Evolutionary conservation across 768 basidiomycete species (phyloP).

Genomic region (Boletus rubropictus): DNA sequence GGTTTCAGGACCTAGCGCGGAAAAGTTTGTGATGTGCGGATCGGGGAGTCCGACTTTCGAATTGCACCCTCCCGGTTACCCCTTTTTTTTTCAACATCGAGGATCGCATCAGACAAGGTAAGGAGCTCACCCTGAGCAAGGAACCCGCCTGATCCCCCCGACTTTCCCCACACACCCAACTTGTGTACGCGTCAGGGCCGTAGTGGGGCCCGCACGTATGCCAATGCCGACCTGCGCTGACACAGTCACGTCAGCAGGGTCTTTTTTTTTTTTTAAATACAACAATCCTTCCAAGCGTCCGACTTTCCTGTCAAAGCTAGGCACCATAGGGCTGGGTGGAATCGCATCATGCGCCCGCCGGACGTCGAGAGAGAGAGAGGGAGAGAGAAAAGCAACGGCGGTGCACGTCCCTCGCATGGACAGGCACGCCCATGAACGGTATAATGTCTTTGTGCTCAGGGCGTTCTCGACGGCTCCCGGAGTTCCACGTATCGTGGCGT

Average conservation of each 20-base stretch:
- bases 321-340: not conserved
- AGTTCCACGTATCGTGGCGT: not conserved
- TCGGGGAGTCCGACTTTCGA: no score
- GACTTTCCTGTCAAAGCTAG: slow-evolving; percentile 1
- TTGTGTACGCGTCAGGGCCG: not conserved
- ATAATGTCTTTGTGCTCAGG: not conserved
- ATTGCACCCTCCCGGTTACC: not conserved
- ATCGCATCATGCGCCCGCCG: slow-evolving; percentile 1
- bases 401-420: not conserved
- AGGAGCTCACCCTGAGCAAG: not conserved
- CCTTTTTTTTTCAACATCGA: no score
- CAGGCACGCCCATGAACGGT: no score
- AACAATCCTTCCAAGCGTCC: not conserved
- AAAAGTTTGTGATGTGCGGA: no score
- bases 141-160: not conserved
- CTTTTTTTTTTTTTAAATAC: not conserved
- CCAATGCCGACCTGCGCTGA: not conserved
- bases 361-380: not conserved
- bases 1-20: not conserved
- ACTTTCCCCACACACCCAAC: slow-evolving; percentile 2
- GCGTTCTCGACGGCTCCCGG: slow-evolving; percentile 1
- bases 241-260: slow-evolving; percentile 15
- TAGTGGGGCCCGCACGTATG: no score
- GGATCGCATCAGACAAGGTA: not conserved
- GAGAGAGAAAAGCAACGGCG: not conserved